phyloP scores from a whole-genome alignment of 345 rosid species.

The Brassica nigra region DNA sequence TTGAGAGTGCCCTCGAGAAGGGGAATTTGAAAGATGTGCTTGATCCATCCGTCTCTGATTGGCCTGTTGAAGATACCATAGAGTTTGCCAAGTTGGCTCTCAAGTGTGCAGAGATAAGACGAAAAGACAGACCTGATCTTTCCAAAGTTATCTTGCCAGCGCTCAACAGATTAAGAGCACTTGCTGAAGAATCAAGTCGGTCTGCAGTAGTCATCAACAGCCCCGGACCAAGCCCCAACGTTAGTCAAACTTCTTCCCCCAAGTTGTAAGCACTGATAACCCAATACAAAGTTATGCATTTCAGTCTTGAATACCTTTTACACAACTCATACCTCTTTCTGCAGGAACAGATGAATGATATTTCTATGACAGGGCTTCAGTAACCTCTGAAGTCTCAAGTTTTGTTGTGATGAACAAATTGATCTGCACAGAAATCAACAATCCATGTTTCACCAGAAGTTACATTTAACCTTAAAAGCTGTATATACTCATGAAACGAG shows the following conservation, averaged over 20 bases:
- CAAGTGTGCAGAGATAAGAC: slow-evolving; percentile 69
- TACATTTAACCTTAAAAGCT: slow-evolving; percentile 1
- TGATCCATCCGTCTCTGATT: slow-evolving; percentile 66
- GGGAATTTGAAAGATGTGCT: slow-evolving; percentile 57
- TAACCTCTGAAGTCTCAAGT: background rate
- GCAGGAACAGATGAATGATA: slow-evolving; percentile 29
- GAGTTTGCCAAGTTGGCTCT: slow-evolving; percentile 63
- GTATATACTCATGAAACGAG: slow-evolving; percentile 2
- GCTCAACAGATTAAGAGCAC: slow-evolving; percentile 60
- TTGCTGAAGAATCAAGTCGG: slow-evolving; percentile 57
- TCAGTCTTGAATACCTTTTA: slow-evolving; percentile 13
- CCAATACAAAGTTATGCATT: slow-evolving; percentile 10
- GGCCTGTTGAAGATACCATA: slow-evolving; percentile 82
- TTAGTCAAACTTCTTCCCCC: slow-evolving; percentile 37
- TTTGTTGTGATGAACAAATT: slow-evolving; percentile 3
- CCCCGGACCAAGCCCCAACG: slow-evolving; percentile 42
- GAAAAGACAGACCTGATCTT: slow-evolving; percentile 86
- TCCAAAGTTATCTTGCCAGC: slow-evolving; percentile 67
- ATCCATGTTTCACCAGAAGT: slow-evolving; percentile 21
- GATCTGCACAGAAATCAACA: slow-evolving; percentile 23
- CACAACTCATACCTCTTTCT: slow-evolving; percentile 3
- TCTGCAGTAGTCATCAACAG: slow-evolving; percentile 33
- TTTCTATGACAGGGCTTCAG: background rate
- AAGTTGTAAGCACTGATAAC: slow-evolving; percentile 28
- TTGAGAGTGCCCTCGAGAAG: slow-evolving; percentile 61